Percentiles rank a stretch among this genome's conserved stretches.
These are phyloP conservation scores for Tricholoma hemisulphureum DNA, from an alignment of 768 basidiomycete species.

Conservation along the genomic window DNA sequence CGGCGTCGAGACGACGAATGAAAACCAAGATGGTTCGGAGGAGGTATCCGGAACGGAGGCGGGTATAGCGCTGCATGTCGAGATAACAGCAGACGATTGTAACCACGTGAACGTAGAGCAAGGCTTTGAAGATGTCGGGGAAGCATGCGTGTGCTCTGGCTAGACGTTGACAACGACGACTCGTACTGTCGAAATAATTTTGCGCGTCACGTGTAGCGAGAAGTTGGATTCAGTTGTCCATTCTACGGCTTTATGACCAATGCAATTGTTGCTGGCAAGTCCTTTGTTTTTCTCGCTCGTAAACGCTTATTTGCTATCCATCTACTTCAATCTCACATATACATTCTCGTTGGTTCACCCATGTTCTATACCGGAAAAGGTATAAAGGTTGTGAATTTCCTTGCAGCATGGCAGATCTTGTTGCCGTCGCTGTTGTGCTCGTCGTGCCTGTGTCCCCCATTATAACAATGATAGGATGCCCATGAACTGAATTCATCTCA, in stretches of 20 bases:
- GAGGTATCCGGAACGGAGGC: constrained; percentile 42
- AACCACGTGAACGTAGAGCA: constrained; percentile 33
- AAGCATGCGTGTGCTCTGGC: constrained; percentile 30
- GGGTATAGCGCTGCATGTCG: constrained; percentile 24
- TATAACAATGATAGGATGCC: no score
- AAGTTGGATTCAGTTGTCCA: background rate
- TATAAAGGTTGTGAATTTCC: no score
- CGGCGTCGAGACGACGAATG: constrained; percentile 63
- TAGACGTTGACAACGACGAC: background rate
- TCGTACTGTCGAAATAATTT: constrained; percentile 18
- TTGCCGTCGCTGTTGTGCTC: no score
- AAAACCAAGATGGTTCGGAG: constrained; percentile 40
- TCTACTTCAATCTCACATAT: no score
- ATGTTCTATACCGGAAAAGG: no score
- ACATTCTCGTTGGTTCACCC: no score
- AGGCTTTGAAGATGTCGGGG: constrained; percentile 45
- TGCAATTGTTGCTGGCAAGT: background rate
- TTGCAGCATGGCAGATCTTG: no score
- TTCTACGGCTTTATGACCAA: background rate
- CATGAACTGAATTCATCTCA: no score
- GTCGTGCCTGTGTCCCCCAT: no score
- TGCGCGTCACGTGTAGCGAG: constrained; percentile 12
- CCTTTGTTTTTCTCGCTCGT: no score
- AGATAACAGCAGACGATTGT: constrained; percentile 22
- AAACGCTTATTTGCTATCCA: no score